phyloP scores from a whole-genome alignment of 495 filamentous ascomycete genomes.

The Trichoderma parareesei region DNA sequence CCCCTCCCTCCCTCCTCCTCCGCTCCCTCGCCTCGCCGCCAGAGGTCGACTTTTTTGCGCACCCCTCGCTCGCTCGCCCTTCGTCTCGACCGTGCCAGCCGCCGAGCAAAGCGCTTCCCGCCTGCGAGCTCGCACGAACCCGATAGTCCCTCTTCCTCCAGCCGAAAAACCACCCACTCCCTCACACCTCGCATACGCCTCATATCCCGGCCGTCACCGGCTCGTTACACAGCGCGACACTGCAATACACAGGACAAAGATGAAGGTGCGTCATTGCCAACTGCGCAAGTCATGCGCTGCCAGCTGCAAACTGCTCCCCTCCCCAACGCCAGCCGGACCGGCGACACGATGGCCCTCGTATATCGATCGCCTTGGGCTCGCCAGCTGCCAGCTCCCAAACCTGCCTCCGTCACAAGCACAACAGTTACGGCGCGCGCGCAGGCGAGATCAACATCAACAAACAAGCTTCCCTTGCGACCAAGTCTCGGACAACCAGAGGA shows the following conservation, averaged over 20 bases:
- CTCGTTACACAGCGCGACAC: slow-evolving; percentile 2
- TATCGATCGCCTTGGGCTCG: background rate
- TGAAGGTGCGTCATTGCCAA: slow-evolving; percentile 13
- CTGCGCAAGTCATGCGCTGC: slow-evolving; percentile 5
- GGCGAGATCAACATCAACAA: background rate
- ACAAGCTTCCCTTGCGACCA: slow-evolving; percentile 2
- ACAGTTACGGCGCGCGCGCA: background rate
- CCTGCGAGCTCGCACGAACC: background rate
- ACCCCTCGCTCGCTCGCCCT: no score
- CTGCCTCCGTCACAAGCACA: background rate
- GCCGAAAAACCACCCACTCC: no score
- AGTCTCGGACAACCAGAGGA: slow-evolving; percentile 5
- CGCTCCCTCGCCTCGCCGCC: no score
- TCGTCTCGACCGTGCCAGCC: no score
- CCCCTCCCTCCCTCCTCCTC: no score
- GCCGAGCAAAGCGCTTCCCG: no score
- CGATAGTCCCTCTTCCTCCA: background rate
- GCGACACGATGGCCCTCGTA: background rate
- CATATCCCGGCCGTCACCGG: background rate
- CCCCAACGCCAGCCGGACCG: slow-evolving; percentile 2
- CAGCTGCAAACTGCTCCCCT: slow-evolving; percentile 8
- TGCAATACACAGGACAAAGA: background rate
- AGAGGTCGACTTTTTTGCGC: no score
- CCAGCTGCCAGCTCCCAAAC: background rate
- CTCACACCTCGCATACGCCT: background rate